Evolutionary conservation across 225 moss, liverwort and hornwort genomes (phyloP).

Genomic region (Physcomitrellopsis africana): DNA sequence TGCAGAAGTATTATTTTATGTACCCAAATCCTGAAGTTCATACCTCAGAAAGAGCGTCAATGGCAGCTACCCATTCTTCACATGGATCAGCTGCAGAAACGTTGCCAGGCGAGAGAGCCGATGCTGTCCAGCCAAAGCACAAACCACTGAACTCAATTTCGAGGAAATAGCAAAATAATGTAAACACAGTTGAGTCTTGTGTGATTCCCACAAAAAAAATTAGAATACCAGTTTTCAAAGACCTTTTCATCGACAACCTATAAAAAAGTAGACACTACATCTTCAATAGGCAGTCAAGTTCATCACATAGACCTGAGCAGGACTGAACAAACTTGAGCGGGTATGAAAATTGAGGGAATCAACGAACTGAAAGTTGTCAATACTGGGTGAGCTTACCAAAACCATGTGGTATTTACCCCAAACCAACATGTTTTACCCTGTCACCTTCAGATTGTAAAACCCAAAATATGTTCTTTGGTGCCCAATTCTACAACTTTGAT

Average conservation of each 20-base stretch:
- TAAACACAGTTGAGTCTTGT: background rate
- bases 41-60: constrained; percentile 89
- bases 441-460: constrained; percentile 77
- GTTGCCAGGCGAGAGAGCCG: constrained; percentile 71
- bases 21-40: constrained; percentile 22
- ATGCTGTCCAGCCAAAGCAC: constrained; percentile 54
- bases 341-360: background rate
- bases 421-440: constrained; percentile 77
- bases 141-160: constrained; percentile 27
- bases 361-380: background rate
- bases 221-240: constrained; percentile 4
- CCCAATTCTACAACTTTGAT: constrained; percentile 7
- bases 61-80: constrained; percentile 87
- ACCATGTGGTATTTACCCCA: constrained; percentile 5
- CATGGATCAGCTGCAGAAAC: constrained; percentile 55
- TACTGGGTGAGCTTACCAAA: constrained; percentile 1
- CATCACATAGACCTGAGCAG: constrained; percentile 7
- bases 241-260: background rate
- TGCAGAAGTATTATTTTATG: background rate
- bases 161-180: constrained; percentile 1
- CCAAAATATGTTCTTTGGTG: constrained; percentile 51
- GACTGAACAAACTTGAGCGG: background rate
- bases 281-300: constrained; percentile 24
- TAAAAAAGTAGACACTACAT: constrained; percentile 5
- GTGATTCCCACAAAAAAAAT: constrained; percentile 20